These are phyloP conservation scores for Salix udensis DNA, from an alignment of 345 rosid genomes.

Conservation along the genomic window DNA sequence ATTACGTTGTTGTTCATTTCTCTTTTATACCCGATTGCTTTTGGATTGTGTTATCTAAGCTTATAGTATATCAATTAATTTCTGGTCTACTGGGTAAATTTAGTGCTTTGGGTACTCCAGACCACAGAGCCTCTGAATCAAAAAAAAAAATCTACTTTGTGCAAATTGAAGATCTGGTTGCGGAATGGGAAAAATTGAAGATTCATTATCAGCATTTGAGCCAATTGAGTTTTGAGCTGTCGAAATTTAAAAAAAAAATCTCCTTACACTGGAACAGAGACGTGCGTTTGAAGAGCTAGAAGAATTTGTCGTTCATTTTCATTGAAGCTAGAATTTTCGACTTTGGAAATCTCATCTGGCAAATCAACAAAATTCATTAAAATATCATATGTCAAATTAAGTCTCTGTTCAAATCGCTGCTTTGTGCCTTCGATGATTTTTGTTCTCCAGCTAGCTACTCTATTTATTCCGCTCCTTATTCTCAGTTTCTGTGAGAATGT, in stretches of 20 bases:
- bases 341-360: background rate
- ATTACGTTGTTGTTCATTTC: background rate
- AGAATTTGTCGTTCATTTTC: background rate
- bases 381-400: background rate
- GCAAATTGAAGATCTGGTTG: too few relatives aligned
- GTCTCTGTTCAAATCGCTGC: conserved; percentile 47
- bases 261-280: background rate
- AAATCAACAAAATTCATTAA: background rate
- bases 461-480: conserved; percentile 34
- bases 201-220: background rate
- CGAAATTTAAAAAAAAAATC: background rate
- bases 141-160: background rate
- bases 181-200: background rate
- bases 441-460: conserved; percentile 54
- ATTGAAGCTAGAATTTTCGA: background rate
- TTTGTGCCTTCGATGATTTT: conserved; percentile 45
- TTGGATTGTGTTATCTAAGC: background rate
- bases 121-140: background rate
- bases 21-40: background rate
- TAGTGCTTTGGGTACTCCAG: background rate
- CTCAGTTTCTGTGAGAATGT: conserved; percentile 52
- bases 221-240: background rate
- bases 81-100: background rate
- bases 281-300: background rate
- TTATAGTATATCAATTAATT: background rate